These are phyloP conservation scores for Fragaria vesca DNA, from an alignment of 306 rosid genomes.

Conservation along the genomic window DNA sequence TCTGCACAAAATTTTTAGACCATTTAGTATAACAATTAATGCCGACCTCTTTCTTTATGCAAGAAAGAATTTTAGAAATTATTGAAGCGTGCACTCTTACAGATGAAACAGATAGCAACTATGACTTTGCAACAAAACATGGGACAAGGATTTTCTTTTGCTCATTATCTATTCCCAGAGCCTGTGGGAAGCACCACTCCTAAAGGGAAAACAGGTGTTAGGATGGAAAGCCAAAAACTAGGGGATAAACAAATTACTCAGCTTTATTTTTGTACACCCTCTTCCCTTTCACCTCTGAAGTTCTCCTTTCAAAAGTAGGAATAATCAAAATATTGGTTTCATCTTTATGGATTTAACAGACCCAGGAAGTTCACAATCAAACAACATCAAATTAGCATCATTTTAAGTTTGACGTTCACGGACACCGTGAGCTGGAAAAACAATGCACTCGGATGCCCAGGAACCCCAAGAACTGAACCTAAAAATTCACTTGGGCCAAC, in stretches of 20 bases:
- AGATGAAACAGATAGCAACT: neutral
- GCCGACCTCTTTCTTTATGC: neutral
- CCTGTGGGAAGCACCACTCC: neutral
- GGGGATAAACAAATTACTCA: neutral
- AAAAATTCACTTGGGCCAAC: neutral
- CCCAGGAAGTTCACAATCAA: neutral
- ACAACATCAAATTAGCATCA: neutral
- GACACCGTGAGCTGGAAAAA: neutral
- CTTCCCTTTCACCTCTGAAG: neutral
- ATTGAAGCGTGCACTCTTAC: neutral
- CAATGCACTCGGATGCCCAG: neutral
- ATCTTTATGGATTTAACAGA: neutral
- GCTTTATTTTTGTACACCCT: neutral
- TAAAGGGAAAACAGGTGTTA: neutral
- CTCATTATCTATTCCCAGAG: neutral
- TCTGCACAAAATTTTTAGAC: conserved; percentile 37
- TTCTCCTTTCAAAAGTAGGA: neutral
- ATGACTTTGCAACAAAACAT: neutral
- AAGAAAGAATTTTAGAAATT: neutral
- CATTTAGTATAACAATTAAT: neutral
- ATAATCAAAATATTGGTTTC: neutral
- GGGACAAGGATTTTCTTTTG: neutral
- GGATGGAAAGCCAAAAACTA: neutral
- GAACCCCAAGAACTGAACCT: neutral
- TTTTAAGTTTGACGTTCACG: too few relatives aligned